These are phyloP conservation scores for Tephrocybe sp. DNA, from an alignment of 768 basidiomycete species.

Conservation along the genomic window DNA sequence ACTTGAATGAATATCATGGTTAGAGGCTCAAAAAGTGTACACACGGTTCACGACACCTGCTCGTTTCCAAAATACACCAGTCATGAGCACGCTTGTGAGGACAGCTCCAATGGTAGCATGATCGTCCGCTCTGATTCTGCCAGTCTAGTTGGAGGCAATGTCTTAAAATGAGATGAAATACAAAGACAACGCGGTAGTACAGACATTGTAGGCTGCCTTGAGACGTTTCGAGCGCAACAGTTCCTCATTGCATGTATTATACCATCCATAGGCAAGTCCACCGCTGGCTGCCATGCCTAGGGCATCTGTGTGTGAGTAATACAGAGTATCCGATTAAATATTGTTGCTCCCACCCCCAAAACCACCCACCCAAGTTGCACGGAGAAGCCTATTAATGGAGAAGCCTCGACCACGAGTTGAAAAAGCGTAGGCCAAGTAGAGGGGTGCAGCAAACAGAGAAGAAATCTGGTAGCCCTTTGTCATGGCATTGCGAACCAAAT, in stretches of 20 bases:
- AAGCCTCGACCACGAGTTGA: conserved; percentile 54
- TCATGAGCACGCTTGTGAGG: conserved; percentile 58
- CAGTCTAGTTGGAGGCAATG: conserved; percentile 35
- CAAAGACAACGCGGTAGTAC: conserved; percentile 5
- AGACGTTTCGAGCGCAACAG: conserved; percentile 48
- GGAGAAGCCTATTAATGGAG: conserved; percentile 58
- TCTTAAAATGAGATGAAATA: conserved; percentile 2
- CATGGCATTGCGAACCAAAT: conserved; percentile 63
- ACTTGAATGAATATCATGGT: background rate
- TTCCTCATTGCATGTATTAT: conserved; percentile 49
- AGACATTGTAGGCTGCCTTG: conserved; percentile 57
- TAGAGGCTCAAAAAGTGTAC: conserved; percentile 14
- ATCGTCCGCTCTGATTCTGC: conserved; percentile 63
- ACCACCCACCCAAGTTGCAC: conserved; percentile 75
- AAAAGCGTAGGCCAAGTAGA: conserved; percentile 53
- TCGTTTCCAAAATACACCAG: conserved; percentile 72
- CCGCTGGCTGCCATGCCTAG: conserved; percentile 52
- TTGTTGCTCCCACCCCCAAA: conserved; percentile 40
- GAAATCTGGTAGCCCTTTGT: conserved; percentile 64
- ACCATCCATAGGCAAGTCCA: conserved; percentile 58
- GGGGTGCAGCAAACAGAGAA: conserved; percentile 61
- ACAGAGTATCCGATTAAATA: background rate
- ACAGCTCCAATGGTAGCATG: conserved; percentile 73
- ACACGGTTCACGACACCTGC: conserved; percentile 60
- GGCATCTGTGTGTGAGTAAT: conserved; percentile 1